A percentile compares a stretch with the other conserved stretches of the same genome.
phyloP scores from a whole-genome alignment of 805 yeast genomes.

The Saturnispora bothae region DNA sequence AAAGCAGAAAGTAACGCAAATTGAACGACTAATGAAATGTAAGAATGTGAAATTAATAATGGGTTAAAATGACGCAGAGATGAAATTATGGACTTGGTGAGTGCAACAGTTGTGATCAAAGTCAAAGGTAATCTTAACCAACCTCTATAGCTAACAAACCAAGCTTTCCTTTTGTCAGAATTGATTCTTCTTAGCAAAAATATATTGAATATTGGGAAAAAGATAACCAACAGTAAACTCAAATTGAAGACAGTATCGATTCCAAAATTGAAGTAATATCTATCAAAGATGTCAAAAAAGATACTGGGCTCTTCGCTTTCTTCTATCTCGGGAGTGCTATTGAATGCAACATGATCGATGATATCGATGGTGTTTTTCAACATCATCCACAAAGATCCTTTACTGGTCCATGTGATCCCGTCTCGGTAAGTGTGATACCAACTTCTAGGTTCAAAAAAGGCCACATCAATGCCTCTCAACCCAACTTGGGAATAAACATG shows the following conservation, averaged over 20 bases:
- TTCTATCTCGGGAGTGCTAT: slow-evolving; percentile 3
- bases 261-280: slow-evolving; percentile 44
- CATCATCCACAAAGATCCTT: slow-evolving; percentile 79
- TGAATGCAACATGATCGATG: slow-evolving; percentile 33
- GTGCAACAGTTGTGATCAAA: slow-evolving; percentile 33
- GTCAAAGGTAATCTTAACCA: slow-evolving; percentile 53
- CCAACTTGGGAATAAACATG: slow-evolving; percentile 58
- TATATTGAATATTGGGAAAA: slow-evolving; percentile 44
- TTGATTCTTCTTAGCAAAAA: slow-evolving; percentile 37
- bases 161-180: slow-evolving; percentile 30
- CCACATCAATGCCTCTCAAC: slow-evolving; percentile 78
- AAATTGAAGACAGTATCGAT: slow-evolving; percentile 37
- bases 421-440: slow-evolving; percentile 75
- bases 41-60: slow-evolving; percentile 40
- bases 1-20: slow-evolving; percentile 39
- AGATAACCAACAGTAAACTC: slow-evolving; percentile 41
- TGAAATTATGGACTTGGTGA: slow-evolving; percentile 29
- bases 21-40: slow-evolving; percentile 39
- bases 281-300: slow-evolving; percentile 55
- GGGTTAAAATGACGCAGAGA: slow-evolving; percentile 37
- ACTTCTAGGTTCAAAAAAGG: slow-evolving; percentile 78
- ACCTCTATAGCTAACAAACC: slow-evolving; percentile 37
- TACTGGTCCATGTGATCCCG: slow-evolving; percentile 50
- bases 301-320: slow-evolving; percentile 24
- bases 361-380: slow-evolving; percentile 58